These are phyloP conservation scores for Zarea fungicola DNA, from an alignment of 2,329 filamentous ascomycete species.

Conservation along the genomic window DNA sequence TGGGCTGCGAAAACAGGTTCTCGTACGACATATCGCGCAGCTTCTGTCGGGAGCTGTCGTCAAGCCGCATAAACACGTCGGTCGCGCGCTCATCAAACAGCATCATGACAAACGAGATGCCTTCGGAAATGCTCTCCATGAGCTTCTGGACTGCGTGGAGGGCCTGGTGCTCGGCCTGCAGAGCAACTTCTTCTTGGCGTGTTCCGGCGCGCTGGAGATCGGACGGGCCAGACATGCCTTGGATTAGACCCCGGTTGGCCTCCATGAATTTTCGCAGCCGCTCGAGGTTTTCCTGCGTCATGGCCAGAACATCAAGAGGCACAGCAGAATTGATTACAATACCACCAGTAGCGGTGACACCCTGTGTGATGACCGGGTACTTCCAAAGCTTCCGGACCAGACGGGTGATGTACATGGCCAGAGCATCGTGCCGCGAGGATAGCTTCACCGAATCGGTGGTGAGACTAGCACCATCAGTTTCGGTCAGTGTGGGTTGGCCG, in stretches of 20 bases:
- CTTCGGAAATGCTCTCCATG: constrained; percentile 87
- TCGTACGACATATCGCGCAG: constrained; percentile 81
- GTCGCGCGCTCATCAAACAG: constrained; percentile 90
- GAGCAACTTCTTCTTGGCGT: constrained; percentile 83
- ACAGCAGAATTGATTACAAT: constrained; percentile 64
- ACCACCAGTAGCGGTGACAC: constrained; percentile 49
- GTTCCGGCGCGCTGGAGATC: constrained; percentile 72
- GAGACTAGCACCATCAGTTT: constrained; percentile 65
- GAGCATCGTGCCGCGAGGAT: constrained; percentile 82
- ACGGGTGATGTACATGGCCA: constrained; percentile 81
- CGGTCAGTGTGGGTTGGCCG: constrained; percentile 77
- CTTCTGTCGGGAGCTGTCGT: constrained; percentile 62
- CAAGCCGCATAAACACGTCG: constrained; percentile 76
- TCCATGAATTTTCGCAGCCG: constrained; percentile 76
- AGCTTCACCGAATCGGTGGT: constrained; percentile 78
- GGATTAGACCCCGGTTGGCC: constrained; percentile 84
- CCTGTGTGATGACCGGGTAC: constrained; percentile 61
- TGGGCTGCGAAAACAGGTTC: constrained; percentile 70
- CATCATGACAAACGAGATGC: constrained; percentile 92
- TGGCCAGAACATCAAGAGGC: constrained; percentile 60
- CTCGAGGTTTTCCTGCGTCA: constrained; percentile 75
- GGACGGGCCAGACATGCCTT: constrained; percentile 86
- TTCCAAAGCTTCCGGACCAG: constrained; percentile 90
- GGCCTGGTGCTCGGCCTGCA: constrained; percentile 92
- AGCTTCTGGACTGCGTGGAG: constrained; percentile 80